Evolutionary conservation across 192 early-diverging fungal species (phyloP).

Genomic region (Tieghemiomyces parasiticus): DNA sequence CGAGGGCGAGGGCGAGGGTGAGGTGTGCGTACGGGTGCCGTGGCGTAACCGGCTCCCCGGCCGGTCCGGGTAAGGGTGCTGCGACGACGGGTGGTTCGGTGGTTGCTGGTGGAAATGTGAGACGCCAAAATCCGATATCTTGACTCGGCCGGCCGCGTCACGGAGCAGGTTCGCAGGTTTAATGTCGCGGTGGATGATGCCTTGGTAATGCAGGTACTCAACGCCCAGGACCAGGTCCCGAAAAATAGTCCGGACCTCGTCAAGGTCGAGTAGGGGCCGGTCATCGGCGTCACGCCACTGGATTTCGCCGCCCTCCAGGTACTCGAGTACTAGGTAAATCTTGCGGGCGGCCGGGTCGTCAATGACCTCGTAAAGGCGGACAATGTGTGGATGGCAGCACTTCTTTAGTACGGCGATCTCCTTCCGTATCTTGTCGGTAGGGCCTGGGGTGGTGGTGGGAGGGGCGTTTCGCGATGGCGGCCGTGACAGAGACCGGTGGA

Average conservation of each 20-base stretch:
- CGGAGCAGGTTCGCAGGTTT: constrained; percentile 93
- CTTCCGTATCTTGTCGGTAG: constrained; percentile 70
- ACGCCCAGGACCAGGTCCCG: constrained; percentile 80
- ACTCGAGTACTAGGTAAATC: constrained; percentile 90
- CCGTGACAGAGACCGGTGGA: constrained; percentile 21
- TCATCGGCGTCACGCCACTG: constrained; percentile 53
- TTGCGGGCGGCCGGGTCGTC: constrained; percentile 82
- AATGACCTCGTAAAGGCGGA: constrained; percentile 81
- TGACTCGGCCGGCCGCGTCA: constrained; percentile 58
- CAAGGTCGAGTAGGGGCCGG: constrained; percentile 42
- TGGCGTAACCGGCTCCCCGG: no score
- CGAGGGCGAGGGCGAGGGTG: no score
- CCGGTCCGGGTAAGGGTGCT: no score
- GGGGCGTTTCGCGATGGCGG: no score
- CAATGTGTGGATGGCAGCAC: constrained; percentile 83
- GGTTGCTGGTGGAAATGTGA: constrained; percentile 44
- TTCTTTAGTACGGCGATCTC: constrained; percentile 97
- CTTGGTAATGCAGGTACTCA: constrained; percentile 87
- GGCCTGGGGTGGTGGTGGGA: no score
- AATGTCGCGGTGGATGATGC: constrained; percentile 95
- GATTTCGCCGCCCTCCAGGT: constrained; percentile 85
- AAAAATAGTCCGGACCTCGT: constrained; percentile 65
- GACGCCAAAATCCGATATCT: constrained; percentile 99
- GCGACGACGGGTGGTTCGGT: not conserved
- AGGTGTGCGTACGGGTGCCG: no score